Evolutionary conservation across 352 stramenopile genomes (phyloP).

Genomic region (Globisporangium nunn): DNA sequence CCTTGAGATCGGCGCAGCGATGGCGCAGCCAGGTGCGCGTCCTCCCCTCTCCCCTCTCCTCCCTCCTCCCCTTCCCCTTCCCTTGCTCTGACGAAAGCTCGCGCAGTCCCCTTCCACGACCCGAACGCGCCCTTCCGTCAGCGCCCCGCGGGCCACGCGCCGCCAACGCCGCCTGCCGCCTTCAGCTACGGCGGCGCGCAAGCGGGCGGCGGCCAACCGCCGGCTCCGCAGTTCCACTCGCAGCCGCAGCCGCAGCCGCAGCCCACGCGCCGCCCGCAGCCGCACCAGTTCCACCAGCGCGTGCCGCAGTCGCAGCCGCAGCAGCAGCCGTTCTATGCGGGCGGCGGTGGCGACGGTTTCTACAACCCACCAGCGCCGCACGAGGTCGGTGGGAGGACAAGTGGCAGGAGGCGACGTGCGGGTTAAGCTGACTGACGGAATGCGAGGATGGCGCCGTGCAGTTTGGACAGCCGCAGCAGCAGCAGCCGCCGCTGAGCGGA

Average conservation of each 20-base stretch:
- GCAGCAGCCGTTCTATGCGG: slow-evolving; percentile 13
- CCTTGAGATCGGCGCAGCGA: slow-evolving; percentile 1
- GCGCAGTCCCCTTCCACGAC: slow-evolving; percentile 50
- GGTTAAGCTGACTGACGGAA: not conserved
- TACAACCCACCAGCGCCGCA: slow-evolving; percentile 28
- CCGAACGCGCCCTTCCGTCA: slow-evolving; percentile 38
- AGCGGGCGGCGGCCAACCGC: not conserved
- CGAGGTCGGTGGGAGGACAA: slow-evolving; percentile 16
- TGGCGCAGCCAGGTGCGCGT: slow-evolving; percentile 25
- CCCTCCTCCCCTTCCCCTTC: not conserved
- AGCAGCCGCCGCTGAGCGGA: slow-evolving; percentile 4
- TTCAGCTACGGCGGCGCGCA: slow-evolving; percentile 8
- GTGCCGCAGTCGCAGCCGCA: slow-evolving; percentile 13
- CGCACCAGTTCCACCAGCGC: slow-evolving; percentile 52
- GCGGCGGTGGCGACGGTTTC: slow-evolving; percentile 6
- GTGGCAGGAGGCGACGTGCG: not conserved
- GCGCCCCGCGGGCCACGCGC: slow-evolving; percentile 20
- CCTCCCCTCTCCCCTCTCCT: not conserved
- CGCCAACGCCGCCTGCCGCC: slow-evolving; percentile 17
- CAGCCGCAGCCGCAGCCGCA: slow-evolving; percentile 26
- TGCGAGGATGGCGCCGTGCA: slow-evolving; percentile 6
- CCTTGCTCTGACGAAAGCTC: too few species aligned
- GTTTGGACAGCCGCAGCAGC: slow-evolving; percentile 22
- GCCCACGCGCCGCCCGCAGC: slow-evolving; percentile 32
- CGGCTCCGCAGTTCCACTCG: slow-evolving; percentile 25